These are phyloP conservation scores for Yarrowia phangngaensis DNA, from an alignment of 805 yeast genomes.

Conservation along the genomic window DNA sequence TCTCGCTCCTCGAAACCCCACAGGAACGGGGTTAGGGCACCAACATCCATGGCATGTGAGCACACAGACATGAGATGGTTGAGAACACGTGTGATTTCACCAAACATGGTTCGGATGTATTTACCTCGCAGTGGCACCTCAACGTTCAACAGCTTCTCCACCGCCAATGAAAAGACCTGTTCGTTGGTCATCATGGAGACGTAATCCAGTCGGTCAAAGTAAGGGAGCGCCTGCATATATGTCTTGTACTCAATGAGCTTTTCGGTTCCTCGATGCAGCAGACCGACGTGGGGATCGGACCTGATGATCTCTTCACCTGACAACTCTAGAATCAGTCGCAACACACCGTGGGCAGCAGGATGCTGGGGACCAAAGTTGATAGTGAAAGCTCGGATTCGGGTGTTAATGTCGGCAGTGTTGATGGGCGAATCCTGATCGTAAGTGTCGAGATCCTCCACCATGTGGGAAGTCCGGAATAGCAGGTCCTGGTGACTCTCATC, in stretches of 20 bases:
- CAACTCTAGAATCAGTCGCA: slow-evolving; percentile 77
- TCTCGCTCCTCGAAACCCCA: slow-evolving; percentile 96
- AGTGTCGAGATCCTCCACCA: slow-evolving; percentile 23
- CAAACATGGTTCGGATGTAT: slow-evolving; percentile 79
- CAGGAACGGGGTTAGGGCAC: slow-evolving; percentile 87
- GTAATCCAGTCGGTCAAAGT: slow-evolving; percentile 82
- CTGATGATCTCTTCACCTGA: slow-evolving; percentile 87
- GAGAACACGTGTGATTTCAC: slow-evolving; percentile 77
- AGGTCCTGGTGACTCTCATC: slow-evolving; percentile 26
- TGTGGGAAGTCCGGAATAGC: slow-evolving; percentile 22
- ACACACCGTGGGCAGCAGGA: slow-evolving; percentile 93
- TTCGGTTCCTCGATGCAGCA: slow-evolving; percentile 85
- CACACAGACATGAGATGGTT: slow-evolving; percentile 84
- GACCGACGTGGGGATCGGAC: slow-evolving; percentile 84
- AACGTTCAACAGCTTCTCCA: slow-evolving; percentile 75
- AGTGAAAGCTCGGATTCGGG: slow-evolving; percentile 77
- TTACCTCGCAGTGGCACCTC: slow-evolving; percentile 83
- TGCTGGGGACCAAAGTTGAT: slow-evolving; percentile 92
- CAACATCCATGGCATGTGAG: slow-evolving; percentile 91
- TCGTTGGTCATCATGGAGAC: slow-evolving; percentile 88
- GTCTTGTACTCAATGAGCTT: slow-evolving; percentile 83
- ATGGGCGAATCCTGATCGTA: slow-evolving; percentile 23
- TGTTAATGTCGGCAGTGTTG: slow-evolving; percentile 31
- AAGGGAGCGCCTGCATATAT: slow-evolving; percentile 82
- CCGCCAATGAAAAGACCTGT: slow-evolving; percentile 76